Evolutionary conservation across 306 rosid genomes (phyloP).

Genomic region (Dryas octopetala): DNA sequence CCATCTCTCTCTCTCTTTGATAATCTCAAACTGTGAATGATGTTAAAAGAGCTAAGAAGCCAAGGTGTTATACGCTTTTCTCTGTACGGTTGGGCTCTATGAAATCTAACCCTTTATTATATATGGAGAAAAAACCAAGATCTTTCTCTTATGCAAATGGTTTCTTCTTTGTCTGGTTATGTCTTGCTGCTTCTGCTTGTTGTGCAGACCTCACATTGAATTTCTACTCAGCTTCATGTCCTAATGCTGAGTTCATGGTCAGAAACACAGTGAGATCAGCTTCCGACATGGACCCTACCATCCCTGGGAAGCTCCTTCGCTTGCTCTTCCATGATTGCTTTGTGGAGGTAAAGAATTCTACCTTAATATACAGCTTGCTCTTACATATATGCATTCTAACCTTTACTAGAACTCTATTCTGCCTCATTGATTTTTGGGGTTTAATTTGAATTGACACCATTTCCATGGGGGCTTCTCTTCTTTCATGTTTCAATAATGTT

Average conservation of each 20-base stretch:
- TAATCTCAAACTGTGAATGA: background rate
- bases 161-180: constrained; percentile 25
- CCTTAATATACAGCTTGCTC: background rate
- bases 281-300: constrained; percentile 62
- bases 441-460: background rate
- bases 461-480: background rate
- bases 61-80: background rate
- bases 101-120: background rate
- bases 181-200: constrained; percentile 28
- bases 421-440: background rate
- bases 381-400: too few relatives aligned
- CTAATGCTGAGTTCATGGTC: constrained; percentile 66
- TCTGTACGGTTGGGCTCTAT: constrained; percentile 2
- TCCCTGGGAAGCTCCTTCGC: constrained; percentile 94
- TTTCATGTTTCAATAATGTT: background rate
- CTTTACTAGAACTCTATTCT: background rate
- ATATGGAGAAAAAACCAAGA: constrained; percentile 47
- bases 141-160: constrained; percentile 3
- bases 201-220: constrained; percentile 54
- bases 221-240: constrained; percentile 76
- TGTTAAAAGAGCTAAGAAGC: background rate
- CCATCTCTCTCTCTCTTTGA: constrained; percentile 6
- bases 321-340: constrained; percentile 91
- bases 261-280: constrained; percentile 61
- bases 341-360: constrained; percentile 61